These are phyloP conservation scores for Monilinia laxa DNA, from an alignment of 2,329 filamentous ascomycete genomes.

Conservation along the genomic window DNA sequence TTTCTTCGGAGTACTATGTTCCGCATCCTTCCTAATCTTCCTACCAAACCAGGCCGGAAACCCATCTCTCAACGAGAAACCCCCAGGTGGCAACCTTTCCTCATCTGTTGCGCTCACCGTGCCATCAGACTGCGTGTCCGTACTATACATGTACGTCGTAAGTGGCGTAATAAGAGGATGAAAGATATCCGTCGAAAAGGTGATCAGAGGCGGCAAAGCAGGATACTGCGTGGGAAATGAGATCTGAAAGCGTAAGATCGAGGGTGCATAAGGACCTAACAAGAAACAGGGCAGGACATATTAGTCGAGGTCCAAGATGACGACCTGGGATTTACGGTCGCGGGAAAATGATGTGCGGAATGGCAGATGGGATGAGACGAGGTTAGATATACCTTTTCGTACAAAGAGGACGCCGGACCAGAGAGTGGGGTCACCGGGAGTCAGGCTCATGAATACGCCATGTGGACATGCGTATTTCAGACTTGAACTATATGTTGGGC, in stretches of 20 bases:
- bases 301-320: conserved; percentile 15
- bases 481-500: conserved; percentile 58
- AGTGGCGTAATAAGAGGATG: conserved; percentile 89
- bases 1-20: conserved; percentile 33
- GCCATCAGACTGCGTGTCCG: conserved; percentile 70
- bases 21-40: conserved; percentile 39
- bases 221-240: conserved; percentile 83
- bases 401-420: conserved; percentile 95
- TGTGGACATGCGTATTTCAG: conserved; percentile 80
- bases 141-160: conserved; percentile 92
- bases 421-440: conserved; percentile 73
- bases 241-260: conserved; percentile 86
- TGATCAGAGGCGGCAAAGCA: conserved; percentile 74
- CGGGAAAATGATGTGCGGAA: background rate
- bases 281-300: background rate
- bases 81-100: conserved; percentile 80
- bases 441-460: conserved; percentile 83
- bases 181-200: conserved; percentile 90
- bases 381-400: conserved; percentile 65
- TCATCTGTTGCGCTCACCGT: conserved; percentile 82
- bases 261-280: conserved; percentile 81
- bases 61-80: conserved; percentile 85
- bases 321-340: conserved; percentile 3
- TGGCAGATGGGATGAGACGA: conserved; percentile 6
- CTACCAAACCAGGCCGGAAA: conserved; percentile 88